Evolutionary conservation across 2,329 filamentous ascomycete species (phyloP).

Genomic region (Neofusicoccum parvum): DNA sequence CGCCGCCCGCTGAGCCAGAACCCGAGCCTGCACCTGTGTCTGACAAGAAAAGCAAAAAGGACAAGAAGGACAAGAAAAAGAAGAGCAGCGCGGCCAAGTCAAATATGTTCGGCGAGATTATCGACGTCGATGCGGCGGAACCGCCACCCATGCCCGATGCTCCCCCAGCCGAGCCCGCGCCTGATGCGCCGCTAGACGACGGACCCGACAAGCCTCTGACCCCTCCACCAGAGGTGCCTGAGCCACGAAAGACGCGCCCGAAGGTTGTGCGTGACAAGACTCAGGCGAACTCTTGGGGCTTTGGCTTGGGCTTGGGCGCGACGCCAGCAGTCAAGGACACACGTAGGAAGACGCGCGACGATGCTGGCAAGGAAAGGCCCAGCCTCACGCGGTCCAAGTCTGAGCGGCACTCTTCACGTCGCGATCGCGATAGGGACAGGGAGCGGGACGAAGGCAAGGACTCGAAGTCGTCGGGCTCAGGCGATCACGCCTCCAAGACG

Average conservation of each 20-base stretch:
- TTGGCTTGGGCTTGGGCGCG: slow-evolving; percentile 60
- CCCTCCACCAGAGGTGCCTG: slow-evolving; percentile 54
- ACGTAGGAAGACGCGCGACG: slow-evolving; percentile 36
- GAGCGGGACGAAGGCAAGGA: slow-evolving; percentile 50
- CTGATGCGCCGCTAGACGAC: slow-evolving; percentile 26
- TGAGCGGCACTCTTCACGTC: slow-evolving; percentile 42
- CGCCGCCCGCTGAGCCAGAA: slow-evolving; percentile 24
- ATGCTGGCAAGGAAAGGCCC: slow-evolving; percentile 30
- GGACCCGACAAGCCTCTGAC: slow-evolving; percentile 46
- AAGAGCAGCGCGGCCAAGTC: slow-evolving; percentile 37
- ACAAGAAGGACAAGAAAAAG: slow-evolving; percentile 34
- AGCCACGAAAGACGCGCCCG: slow-evolving; percentile 72
- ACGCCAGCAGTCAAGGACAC: slow-evolving; percentile 43
- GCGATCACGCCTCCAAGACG: slow-evolving; percentile 63
- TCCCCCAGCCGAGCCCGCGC: slow-evolving; percentile 30
- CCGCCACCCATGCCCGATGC: slow-evolving; percentile 9
- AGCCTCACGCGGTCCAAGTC: slow-evolving; percentile 58
- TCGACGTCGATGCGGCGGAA: not conserved
- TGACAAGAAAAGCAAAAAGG: slow-evolving; percentile 13
- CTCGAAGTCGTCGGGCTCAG: slow-evolving; percentile 70
- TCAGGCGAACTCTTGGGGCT: slow-evolving; percentile 70
- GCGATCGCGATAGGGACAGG: slow-evolving; percentile 51
- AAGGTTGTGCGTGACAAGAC: slow-evolving; percentile 72
- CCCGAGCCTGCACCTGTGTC: slow-evolving; percentile 23
- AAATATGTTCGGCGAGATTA: slow-evolving; percentile 26